Conservation (phyloP, 2,329 filamentous ascomycete genomes). For the Botrytis cinerea region DNA sequence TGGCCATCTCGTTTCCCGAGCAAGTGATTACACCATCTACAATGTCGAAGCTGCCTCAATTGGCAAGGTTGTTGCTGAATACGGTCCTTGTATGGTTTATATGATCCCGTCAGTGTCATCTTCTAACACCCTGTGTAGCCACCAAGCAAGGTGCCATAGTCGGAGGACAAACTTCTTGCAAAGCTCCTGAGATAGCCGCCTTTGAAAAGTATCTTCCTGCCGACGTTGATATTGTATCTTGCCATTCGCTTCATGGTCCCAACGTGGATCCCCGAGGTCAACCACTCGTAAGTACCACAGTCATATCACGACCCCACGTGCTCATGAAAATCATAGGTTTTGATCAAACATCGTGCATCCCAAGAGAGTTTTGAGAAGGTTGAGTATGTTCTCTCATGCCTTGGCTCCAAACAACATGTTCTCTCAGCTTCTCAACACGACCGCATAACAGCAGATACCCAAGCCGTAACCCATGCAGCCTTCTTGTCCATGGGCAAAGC, state of each 20-base stretch:
- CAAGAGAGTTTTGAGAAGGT: slow-evolving; percentile 76
- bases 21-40: slow-evolving; percentile 98
- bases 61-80: slow-evolving; percentile 81
- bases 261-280: slow-evolving; percentile 86
- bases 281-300: slow-evolving; percentile 64
- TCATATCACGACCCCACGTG: slow-evolving; percentile 4
- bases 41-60: slow-evolving; percentile 94
- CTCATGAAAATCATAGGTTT: slow-evolving; percentile 49
- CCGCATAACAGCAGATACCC: slow-evolving; percentile 95
- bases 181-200: slow-evolving; percentile 90
- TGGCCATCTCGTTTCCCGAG: slow-evolving; percentile 92
- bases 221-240: slow-evolving; percentile 92
- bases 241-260: slow-evolving; percentile 94
- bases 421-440: slow-evolving; percentile 88
- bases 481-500: slow-evolving; percentile 98
- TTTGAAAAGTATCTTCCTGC: slow-evolving; percentile 85
- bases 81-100: slow-evolving; percentile 79
- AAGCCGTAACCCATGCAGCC: slow-evolving; percentile 95
- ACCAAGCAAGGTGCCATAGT: slow-evolving; percentile 95
- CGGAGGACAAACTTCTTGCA: slow-evolving; percentile 96
- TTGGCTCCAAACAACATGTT: slow-evolving; percentile 83
- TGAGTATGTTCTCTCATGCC: slow-evolving; percentile 76
- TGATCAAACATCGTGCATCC: slow-evolving; percentile 90
- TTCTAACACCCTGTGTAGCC: slow-evolving; percentile 53
- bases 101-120: slow-evolving; percentile 19